A percentile compares a stretch with the other conserved stretches of the same genome.
Conservation (phyloP, 202 grass and related monocot species). For the Digitaria exilis region DNA sequence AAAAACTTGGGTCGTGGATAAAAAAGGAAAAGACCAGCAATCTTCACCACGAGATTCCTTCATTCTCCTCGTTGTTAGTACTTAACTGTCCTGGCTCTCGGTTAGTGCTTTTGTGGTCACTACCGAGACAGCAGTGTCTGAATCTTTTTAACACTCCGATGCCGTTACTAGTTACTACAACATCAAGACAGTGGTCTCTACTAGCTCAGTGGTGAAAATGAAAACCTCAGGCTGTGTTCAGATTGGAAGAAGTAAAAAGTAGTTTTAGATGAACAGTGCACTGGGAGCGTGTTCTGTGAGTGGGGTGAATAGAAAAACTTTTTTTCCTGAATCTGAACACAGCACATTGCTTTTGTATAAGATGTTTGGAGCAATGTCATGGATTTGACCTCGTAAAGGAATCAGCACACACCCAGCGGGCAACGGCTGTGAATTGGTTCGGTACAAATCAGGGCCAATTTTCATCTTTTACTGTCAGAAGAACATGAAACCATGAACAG, state of each 20-base stretch:
- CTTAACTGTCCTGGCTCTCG: neutral
- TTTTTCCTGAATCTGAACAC: too few relatives aligned
- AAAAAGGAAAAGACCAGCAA: constrained; percentile 36
- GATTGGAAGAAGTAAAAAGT: too few relatives aligned
- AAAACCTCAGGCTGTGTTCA: neutral
- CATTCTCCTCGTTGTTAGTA: constrained; percentile 56
- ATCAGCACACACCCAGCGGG: constrained; percentile 2
- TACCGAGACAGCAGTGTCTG: neutral
- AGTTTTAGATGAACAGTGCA: too few relatives aligned
- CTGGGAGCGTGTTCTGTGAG: too few relatives aligned
- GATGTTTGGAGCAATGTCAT: neutral
- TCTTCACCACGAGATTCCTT: constrained; percentile 47
- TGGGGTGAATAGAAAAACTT: too few relatives aligned
- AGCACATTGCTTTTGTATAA: neutral
- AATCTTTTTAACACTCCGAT: constrained; percentile 6
- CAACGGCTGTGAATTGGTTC: neutral
- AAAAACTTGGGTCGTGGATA: constrained; percentile 4
- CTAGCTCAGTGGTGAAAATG: neutral
- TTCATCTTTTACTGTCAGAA: constrained; percentile 14
- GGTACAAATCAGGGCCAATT: neutral
- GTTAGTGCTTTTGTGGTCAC: constrained; percentile 3
- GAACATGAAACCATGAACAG: neutral
- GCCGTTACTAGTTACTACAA: neutral
- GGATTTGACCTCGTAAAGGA: neutral
- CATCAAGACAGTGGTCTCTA: neutral